These are phyloP conservation scores for Termitomyces sp. DNA, from an alignment of 768 basidiomycete species.

Conservation along the genomic window DNA sequence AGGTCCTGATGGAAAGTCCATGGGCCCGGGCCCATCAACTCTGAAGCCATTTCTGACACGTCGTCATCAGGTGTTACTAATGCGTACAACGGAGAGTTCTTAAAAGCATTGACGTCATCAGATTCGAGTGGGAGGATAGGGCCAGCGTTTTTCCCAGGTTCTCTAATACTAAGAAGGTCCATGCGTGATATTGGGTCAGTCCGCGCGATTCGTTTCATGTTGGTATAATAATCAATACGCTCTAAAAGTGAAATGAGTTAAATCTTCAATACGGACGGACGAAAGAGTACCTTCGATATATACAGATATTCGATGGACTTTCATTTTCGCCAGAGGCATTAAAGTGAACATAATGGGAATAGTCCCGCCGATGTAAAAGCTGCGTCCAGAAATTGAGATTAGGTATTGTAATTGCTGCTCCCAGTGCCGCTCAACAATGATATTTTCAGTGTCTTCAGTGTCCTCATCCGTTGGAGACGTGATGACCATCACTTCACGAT, in stretches of 20 bases:
- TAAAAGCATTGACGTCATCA: conserved; percentile 57
- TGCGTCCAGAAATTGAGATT: conserved; percentile 66
- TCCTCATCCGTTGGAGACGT: conserved; percentile 77
- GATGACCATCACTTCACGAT: conserved; percentile 70
- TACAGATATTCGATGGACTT: conserved; percentile 67
- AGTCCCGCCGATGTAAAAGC: conserved; percentile 77
- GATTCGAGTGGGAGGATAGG: conserved; percentile 78
- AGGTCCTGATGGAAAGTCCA: conserved; percentile 76
- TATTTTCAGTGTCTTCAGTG: conserved; percentile 74
- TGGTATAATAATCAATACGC: conserved; percentile 74
- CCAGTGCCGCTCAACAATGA: conserved; percentile 88
- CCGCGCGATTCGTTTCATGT: conserved; percentile 60
- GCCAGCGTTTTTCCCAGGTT: conserved; percentile 43
- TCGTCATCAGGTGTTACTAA: conserved; percentile 45
- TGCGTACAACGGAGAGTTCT: conserved; percentile 58
- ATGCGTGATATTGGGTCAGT: conserved; percentile 60
- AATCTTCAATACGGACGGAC: background rate
- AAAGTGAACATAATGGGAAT: conserved; percentile 78
- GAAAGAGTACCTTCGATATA: conserved; percentile 68
- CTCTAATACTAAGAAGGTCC: conserved; percentile 57
- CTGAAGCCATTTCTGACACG: conserved; percentile 50
- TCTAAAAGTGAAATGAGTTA: conserved; percentile 36
- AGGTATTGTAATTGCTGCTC: conserved; percentile 83
- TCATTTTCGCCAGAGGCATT: conserved; percentile 80
- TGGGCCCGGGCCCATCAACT: conserved; percentile 74